Evolutionary conservation across 2,329 filamentous ascomycete species (phyloP), one percentile per base, ranked within the genome.

Genomic region (Aspergillus nomiae): DNA sequence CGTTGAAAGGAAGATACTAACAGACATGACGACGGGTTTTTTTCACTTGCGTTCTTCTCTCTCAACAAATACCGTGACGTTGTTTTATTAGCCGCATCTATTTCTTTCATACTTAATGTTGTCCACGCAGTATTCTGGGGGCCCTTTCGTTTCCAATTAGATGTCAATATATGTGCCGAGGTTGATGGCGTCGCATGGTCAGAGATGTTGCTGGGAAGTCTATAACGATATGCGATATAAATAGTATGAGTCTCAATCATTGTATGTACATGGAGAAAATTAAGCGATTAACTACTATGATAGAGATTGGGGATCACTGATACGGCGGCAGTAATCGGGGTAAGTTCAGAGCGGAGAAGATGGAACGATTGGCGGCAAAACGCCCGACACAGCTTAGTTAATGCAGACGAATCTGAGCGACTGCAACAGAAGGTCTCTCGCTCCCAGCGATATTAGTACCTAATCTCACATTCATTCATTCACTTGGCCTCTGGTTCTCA

Each of bases 1-100:
- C 81, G 54, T 73, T 87, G 76, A 82, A 82, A 59, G 70, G 75
- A 36, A 75, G 67, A 63, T 76, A 73, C 58, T 78, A 66, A 71
- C 60, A 12, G 62, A 45, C 46, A 43, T 66, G 45, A 62, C 55
- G 59, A 51, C 34, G 21, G 58, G 58, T 54, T n/a, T 54, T 16
- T 36, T 19, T 36, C 5, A 24, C 21, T 32, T 16, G 9, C 14
- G 21, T 26, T 36, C 24, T 19, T 26, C 19, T 50, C 57, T 28
- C 34, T 57, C 51, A 38, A 38, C 30, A 54, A 36, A 54, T 34
- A 24, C 51, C 10, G 16, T 38, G 51, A 38, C 55, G 59, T 28
- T 60, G 60, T n/a, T 59, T 21, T 45, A 56, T 41, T 58, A 38
- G 46, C 41, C 57, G 24, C 56, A 50, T 50, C 24, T 21, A 26